phyloP scores from a whole-genome alignment of 176 grass and related monocot genomes.

The Luzula sylvatica region DNA sequence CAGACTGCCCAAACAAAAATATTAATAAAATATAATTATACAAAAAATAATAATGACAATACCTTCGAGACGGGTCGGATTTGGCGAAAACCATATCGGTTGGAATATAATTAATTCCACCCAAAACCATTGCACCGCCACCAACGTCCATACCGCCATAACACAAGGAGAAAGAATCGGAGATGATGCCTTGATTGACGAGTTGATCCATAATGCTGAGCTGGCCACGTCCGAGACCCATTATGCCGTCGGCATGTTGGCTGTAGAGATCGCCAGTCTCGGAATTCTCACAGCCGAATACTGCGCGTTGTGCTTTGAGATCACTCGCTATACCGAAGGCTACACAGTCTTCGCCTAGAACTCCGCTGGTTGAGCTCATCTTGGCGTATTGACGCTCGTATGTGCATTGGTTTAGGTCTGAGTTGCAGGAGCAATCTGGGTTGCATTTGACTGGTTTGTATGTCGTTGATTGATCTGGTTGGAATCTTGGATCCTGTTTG shows the following conservation, averaged over 20 bases:
- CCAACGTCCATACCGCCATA: conserved; percentile 99
- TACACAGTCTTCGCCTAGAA: conserved; percentile 77
- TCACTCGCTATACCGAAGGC: conserved; percentile 77
- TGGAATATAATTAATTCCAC: conserved; percentile 50
- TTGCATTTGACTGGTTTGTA: conserved; percentile 93
- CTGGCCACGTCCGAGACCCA: conserved; percentile 84
- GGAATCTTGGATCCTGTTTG: conserved; percentile 77
- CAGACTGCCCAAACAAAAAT: conserved; percentile 38
- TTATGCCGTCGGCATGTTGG: conserved; percentile 96
- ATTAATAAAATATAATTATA: no score
- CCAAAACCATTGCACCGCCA: conserved; percentile 95
- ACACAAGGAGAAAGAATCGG: conserved; percentile 93
- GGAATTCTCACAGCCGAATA: conserved; percentile 95
- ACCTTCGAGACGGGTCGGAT: conserved; percentile 84
- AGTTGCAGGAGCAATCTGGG: conserved; percentile 34
- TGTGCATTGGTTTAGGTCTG: conserved; percentile 29
- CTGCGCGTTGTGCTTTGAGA: conserved; percentile 74
- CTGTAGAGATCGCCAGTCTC: conserved; percentile 94
- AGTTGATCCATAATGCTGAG: conserved; percentile 99
- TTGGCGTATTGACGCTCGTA: conserved; percentile 96
- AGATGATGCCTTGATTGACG: conserved; percentile 75
- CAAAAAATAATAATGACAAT: not conserved
- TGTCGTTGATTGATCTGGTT: conserved; percentile 79
- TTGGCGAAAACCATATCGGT: conserved; percentile 58
- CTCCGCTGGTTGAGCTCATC: conserved; percentile 98